Evolutionary conservation across 2,329 filamentous ascomycete genomes (phyloP), one percentile per base, ranked within the genome.

Genomic region (Pseudogymnoascus sp.): DNA sequence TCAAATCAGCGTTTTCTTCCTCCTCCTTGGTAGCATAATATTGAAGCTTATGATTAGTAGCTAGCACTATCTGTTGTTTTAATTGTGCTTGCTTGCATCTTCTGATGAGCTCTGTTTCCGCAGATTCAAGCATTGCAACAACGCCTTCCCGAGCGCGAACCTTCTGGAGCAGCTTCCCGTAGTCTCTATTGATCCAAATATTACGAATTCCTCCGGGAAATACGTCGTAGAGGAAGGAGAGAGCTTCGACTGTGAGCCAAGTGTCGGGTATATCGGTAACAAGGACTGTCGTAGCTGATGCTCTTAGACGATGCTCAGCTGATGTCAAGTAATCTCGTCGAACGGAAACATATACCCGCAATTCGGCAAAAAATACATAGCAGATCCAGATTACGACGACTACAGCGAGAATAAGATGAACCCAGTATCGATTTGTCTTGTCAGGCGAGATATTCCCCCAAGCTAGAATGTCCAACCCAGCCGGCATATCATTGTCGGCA

Each of bases 161-260:
- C 73, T 97, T 97, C 65, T 92, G 88, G 59, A 90, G 83, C 10
- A 99, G 82, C 8, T 88, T 83, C 46, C 92, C 90, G 68, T 91
- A 88, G 72, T 99, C 90, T 66, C 93, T 85, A 65, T 97, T 99
- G 70, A 99, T 87, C 93, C 93, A 99, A 56, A 99, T 90, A 69
- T 97, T 97, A 65, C 91, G 86, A 71, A 99, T 89, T 36, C 95
- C 95, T 23, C 95, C 95, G 0, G 95, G 95, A 69, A 97, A 97
- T 1, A 97, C 93, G 73, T 99, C 95, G 71, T 96, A 99, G 0
- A 99, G 80, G 0, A 88, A 89, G 64, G 86, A 83, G 5, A 99
- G 81, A 0, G 91, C 90, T 53, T 96, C 87, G 59, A 91, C 84
- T 2, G 84, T 91, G 7, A 96, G 84, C 95, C 95, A 97, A 71